Evolutionary conservation across 106 monocot genomes (phyloP), one percentile per base, ranked within the genome.

Genomic region (Allium fistulosum): DNA sequence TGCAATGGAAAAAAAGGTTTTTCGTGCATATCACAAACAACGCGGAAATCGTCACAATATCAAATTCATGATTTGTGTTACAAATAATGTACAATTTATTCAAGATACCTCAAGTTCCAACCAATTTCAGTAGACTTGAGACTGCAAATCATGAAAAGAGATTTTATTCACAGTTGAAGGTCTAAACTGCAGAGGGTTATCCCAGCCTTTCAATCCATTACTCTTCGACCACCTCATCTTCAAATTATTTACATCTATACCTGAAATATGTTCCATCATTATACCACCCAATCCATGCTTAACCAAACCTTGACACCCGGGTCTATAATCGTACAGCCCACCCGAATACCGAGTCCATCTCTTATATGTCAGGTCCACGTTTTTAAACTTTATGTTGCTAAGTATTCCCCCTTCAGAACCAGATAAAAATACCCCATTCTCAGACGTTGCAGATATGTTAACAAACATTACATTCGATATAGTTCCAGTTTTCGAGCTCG

Each of bases 381-480:
- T 87, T 26, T 51, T 79, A 56, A 99, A 99, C 16, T 70, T 88
- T 46, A 99, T 28, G 59, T 85, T 70, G 46, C 71, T 70, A 17
- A 99, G 69, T 49, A 87, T 75, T 9, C 84, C 97, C 10, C 75
- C 76, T 9, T 51, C 65, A 8, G 97, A 87, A 17, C 97, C 97
- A 12, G 97, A 80, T 49, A 99, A 67, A 79, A 99, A 92, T 17
- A 99, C 80, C 14, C 97, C 97, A 61, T 99, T 99, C 59, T 99
- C 97, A 7, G 97, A 89, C 4, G 83, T 73, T 7, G 88, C 75
- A 11, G 92, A 73, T 57, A 99, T 93, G 73, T 99, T 99, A 9
- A 85, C 75, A 59, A 99, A 99, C 14, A 67, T 67, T n/a, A 99
- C 53, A 27, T 87, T 71, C 2, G 97, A 87, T 27, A 99, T 90